These are phyloP conservation scores for Calonectria pseudoturangicola DNA, from an alignment of 2,329 filamentous ascomycete species.

Conservation along the genomic window DNA sequence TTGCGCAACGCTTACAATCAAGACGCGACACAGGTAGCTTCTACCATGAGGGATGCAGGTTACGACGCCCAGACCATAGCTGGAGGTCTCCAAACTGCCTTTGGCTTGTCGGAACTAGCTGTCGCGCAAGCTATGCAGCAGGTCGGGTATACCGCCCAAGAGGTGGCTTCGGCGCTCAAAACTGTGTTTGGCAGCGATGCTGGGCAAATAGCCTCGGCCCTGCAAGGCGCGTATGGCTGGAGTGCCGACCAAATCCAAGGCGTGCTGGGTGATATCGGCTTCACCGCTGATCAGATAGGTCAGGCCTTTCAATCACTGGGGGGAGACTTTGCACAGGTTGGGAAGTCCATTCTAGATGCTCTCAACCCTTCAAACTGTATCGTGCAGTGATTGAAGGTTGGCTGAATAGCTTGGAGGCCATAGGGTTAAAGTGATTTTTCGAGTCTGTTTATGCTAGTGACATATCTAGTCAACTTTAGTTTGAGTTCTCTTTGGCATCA, in stretches of 20 bases:
- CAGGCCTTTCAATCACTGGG: slow-evolving; percentile 16
- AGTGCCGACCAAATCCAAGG: slow-evolving; percentile 4
- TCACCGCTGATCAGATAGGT: slow-evolving; percentile 10
- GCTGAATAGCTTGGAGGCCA: too few species aligned
- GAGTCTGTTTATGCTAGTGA: too few species aligned
- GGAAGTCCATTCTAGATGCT: background rate
- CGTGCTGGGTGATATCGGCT: slow-evolving; percentile 18
- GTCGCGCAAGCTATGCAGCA: slow-evolving; percentile 21
- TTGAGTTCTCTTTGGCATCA: too few species aligned
- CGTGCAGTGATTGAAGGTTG: too few species aligned
- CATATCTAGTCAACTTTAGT: too few species aligned
- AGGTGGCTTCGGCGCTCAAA: slow-evolving; percentile 11
- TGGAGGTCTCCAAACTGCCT: slow-evolving; percentile 17
- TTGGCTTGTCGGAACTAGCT: background rate
- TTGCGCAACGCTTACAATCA: slow-evolving; percentile 14
- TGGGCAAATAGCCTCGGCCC: slow-evolving; percentile 25
- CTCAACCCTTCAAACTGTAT: background rate
- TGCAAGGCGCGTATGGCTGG: slow-evolving; percentile 3
- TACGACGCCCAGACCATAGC: slow-evolving; percentile 5
- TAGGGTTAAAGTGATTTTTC: too few species aligned
- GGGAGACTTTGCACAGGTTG: background rate
- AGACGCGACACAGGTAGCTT: slow-evolving; percentile 21
- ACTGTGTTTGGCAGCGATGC: slow-evolving; percentile 3
- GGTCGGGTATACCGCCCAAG: slow-evolving; percentile 7
- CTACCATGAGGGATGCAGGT: slow-evolving; percentile 22